Base-by-base conservation (phyloP, 2,329 filamentous ascomycete species). In the Fusarium tjaetaba region DNA sequence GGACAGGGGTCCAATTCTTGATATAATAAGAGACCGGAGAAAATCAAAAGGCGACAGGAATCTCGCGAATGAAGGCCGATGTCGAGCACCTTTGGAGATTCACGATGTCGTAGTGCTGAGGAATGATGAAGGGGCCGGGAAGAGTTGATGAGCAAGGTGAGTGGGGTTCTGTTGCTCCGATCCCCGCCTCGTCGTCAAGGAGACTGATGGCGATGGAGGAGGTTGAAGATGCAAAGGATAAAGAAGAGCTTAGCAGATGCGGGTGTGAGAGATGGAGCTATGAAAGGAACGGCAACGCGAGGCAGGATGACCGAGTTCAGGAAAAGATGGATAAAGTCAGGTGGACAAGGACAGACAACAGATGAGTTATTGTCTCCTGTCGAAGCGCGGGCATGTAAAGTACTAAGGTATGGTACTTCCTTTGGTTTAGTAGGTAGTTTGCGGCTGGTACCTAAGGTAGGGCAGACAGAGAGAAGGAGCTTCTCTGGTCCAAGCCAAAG, bases 161-260 rank as follows among this genome's bases (percentile, higher is more conserved):
- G 61, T 76, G 75, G 71, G 73, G 73, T 69, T 73, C 63, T 71
- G 34, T 39, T 71, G 60, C 56, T 73, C 60, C 41, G 30, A 64
- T 76, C 69, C 67, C 71, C 71, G 71, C 73, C 72, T 74, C 71
- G 45, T 65, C 26, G 66, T 66, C 61, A 67, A 65, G 53, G 63
- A 59, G 20, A 51, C 53, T 45, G 41, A 61, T 53, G 39, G 51
- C 34, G 51, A 59, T 61, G 51, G 62, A 55, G 57, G 45, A 45
- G 41, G 42, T 39, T 61, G 57, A 30, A 55, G 38, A 64, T 55
- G 43, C 51, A 42, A 46, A 45, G 36, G 56, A 26, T 67, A 55
- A 60, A 58, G 57, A 45, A 60, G 51, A 42, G 38, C 24, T 36
- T 41, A 32, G 64, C 56, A 39, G 32, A 52, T 65, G 65, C 15